Conservation (phyloP, 768 basidiomycete genomes). For the Candolleomyces eurysporus region DNA sequence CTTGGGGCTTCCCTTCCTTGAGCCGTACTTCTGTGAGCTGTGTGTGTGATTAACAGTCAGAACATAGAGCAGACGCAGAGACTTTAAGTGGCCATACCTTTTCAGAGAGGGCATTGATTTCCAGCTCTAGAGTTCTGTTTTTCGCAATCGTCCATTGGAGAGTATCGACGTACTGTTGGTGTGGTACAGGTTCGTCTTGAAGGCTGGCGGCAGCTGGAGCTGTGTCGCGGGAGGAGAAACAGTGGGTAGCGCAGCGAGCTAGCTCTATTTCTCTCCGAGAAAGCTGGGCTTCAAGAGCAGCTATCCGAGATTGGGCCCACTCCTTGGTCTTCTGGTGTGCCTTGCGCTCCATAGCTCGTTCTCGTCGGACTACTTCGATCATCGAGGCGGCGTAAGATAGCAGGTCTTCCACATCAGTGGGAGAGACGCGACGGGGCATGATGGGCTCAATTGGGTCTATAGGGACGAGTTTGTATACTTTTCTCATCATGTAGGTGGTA, state of each 20-base stretch:
- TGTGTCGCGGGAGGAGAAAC: not conserved
- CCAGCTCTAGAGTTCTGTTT: constrained; percentile 43
- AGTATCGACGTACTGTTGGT: constrained; percentile 39
- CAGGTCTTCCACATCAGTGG: constrained; percentile 21
- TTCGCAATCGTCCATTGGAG: constrained; percentile 35
- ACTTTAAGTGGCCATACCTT: constrained; percentile 25
- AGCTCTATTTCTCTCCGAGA: constrained; percentile 59
- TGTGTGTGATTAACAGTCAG: constrained; percentile 1
- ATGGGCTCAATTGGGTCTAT: not conserved
- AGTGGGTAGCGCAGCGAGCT: constrained; percentile 29
- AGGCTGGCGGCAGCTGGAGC: not conserved
- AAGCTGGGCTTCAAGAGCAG: constrained; percentile 49
- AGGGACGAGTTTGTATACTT: too few species aligned
- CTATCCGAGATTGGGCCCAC: constrained; percentile 39
- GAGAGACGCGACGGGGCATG: not conserved
- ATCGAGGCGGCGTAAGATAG: constrained; percentile 43
- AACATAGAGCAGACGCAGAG: not conserved
- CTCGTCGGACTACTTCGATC: constrained; percentile 38
- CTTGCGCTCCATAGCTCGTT: constrained; percentile 43
- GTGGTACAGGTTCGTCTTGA: constrained; percentile 17
- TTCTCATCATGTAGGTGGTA: not conserved
- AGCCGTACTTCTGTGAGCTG: not conserved
- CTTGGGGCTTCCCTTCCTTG: not conserved
- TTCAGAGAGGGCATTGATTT: constrained; percentile 37
- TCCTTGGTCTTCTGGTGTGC: constrained; percentile 40